phyloP scores from a whole-genome alignment of 225 moss, liverwort and hornwort genomes.

The Takakia lepidozioides region DNA sequence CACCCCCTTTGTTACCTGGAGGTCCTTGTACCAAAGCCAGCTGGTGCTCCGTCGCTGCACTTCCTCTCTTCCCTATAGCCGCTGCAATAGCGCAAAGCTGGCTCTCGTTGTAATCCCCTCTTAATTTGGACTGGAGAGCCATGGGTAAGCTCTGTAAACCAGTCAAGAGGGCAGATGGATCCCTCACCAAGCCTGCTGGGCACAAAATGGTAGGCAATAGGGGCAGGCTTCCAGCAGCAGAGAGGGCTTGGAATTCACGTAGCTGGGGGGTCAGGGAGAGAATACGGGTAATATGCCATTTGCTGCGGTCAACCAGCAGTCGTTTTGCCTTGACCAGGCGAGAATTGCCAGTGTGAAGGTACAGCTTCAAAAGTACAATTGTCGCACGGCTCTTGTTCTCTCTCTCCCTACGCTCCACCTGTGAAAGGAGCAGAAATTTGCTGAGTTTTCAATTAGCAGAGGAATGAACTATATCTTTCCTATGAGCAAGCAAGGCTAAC shows the following conservation, averaged over 20 bases:
- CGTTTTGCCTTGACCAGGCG: slow-evolving; percentile 81
- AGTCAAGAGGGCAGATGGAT: no score
- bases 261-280: slow-evolving; percentile 77
- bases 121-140: slow-evolving; percentile 54
- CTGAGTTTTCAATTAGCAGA: no score
- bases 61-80: slow-evolving; percentile 46
- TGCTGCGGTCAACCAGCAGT: slow-evolving; percentile 79
- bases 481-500: no score
- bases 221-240: slow-evolving; percentile 62
- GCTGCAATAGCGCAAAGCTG: slow-evolving; percentile 77
- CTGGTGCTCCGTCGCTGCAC: slow-evolving; percentile 59
- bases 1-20: no score
- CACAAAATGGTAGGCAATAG: slow-evolving; percentile 67
- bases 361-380: slow-evolving; percentile 69
- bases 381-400: slow-evolving; percentile 62
- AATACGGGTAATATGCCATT: slow-evolving; percentile 85
- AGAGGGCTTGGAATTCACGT: slow-evolving; percentile 89
- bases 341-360: slow-evolving; percentile 41
- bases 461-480: no score
- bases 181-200: not conserved
- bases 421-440: not conserved
- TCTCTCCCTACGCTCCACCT: slow-evolving; percentile 80
- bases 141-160: slow-evolving; percentile 35
- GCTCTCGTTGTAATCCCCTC: slow-evolving; percentile 73
- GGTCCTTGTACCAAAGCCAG: slow-evolving; percentile 95